These are phyloP conservation scores for Talaromyces sp. DNA, from an alignment of 2,329 filamentous ascomycete species.

Conservation along the genomic window DNA sequence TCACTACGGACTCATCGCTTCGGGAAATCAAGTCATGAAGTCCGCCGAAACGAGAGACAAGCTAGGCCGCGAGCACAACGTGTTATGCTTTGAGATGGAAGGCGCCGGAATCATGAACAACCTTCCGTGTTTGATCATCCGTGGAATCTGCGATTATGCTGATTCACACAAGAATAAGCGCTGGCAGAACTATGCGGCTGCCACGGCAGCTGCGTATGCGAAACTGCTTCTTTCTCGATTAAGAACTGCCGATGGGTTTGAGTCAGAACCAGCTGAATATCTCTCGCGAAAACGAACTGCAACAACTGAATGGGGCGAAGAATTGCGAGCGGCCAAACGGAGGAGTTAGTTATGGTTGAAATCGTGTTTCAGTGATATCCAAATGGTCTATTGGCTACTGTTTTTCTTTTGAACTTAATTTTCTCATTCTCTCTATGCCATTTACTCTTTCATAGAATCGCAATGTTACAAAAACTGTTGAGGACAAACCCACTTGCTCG, in stretches of 20 bases:
- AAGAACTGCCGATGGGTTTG: not conserved
- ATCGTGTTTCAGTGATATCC: not conserved
- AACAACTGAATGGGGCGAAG: not conserved
- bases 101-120: slow-evolving; percentile 23
- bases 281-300: not conserved
- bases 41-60: not conserved
- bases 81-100: slow-evolving; percentile 24
- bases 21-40: not conserved
- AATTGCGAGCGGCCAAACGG: not conserved
- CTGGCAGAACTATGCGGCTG: slow-evolving; percentile 11
- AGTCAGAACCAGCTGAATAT: not conserved
- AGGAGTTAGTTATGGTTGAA: not conserved
- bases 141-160: slow-evolving; percentile 12
- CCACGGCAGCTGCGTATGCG: slow-evolving; percentile 19
- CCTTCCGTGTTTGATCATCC: slow-evolving; percentile 21
- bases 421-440: not conserved
- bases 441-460: not conserved
- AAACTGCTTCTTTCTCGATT: slow-evolving; percentile 17
- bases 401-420: not conserved
- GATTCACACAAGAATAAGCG: slow-evolving; percentile 6
- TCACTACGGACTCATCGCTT: not conserved
- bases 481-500: not conserved
- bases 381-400: not conserved
- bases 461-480: not conserved
- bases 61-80: not conserved